Evolutionary conservation across 139 green algal genomes (phyloP).

Genomic region (Edaphochlamys debaryana): DNA sequence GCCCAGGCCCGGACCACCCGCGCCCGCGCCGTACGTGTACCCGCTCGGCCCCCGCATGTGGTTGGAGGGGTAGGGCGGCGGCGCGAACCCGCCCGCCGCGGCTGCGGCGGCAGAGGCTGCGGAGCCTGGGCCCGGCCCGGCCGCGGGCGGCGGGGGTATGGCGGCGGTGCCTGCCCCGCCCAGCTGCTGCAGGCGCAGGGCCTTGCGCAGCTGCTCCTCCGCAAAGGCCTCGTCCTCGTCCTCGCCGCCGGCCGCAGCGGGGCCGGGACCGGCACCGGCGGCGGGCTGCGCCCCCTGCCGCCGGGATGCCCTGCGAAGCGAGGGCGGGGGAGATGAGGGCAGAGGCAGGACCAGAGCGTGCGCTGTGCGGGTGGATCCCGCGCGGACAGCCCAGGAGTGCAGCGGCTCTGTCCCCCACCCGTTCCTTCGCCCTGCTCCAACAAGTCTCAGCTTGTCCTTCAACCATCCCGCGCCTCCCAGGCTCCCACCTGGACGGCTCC

Average conservation of each 20-base stretch:
- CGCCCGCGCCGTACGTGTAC: neutral
- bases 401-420: no score
- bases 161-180: conserved; percentile 5
- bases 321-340: no score
- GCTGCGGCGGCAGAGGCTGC: neutral
- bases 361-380: no score
- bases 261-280: no score
- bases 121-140: neutral
- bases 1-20: neutral
- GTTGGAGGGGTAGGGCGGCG: neutral
- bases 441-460: no score
- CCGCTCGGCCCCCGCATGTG: neutral
- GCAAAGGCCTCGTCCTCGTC: conserved; percentile 73
- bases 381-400: no score
- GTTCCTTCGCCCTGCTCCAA: no score
- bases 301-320: no score
- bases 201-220: conserved; percentile 78
- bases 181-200: conserved; percentile 44
- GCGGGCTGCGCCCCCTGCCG: no score
- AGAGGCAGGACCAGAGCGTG: no score
- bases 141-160: neutral
- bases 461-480: no score
- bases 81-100: neutral
- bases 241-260: conserved; percentile 44
- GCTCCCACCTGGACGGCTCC: neutral